Percentiles rank a stretch among this genome's conserved stretches.
phyloP scores from a whole-genome alignment of 371 early-diverging fungal species.

The Sporodiniella umbellata region DNA sequence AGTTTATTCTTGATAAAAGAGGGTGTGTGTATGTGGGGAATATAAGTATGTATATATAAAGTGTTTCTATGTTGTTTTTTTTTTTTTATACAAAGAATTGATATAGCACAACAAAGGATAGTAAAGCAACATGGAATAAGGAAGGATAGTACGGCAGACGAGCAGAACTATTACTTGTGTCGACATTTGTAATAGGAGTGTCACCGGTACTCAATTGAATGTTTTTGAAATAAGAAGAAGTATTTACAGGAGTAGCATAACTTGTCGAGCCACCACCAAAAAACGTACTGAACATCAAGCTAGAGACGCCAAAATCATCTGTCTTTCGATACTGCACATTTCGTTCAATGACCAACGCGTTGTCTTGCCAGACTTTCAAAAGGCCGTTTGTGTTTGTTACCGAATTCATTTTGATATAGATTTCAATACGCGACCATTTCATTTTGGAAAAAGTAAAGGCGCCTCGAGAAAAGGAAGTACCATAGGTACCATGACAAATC shows the following conservation, averaged over 20 bases:
- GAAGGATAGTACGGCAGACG: neutral
- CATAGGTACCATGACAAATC: conserved; percentile 40
- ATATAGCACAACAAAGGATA: conserved; percentile 1
- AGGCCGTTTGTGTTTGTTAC: conserved; percentile 32
- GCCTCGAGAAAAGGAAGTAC: conserved; percentile 49
- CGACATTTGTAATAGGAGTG: conserved; percentile 6
- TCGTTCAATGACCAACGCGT: conserved; percentile 28
- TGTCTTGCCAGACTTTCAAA: conserved; percentile 39
- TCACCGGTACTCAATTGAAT: conserved; percentile 34
- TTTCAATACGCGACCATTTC: conserved; percentile 37
- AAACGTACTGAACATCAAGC: conserved; percentile 44
- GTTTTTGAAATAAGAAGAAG: conserved; percentile 34
- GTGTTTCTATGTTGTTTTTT: no score
- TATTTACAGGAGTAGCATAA: conserved; percentile 42
- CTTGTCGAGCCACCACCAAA: conserved; percentile 43
- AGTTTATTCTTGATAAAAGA: neutral
- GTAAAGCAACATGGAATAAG: neutral
- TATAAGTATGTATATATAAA: neutral
- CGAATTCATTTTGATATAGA: conserved; percentile 40
- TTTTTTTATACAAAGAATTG: neutral
- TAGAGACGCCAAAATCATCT: conserved; percentile 27
- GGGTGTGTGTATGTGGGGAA: neutral
- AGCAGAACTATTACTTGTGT: conserved; percentile 10
- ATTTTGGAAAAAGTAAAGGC: conserved; percentile 29
- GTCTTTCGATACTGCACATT: conserved; percentile 29